Conservation (phyloP, 2,329 filamentous ascomycete species). For the Boeremia lycopersici region DNA sequence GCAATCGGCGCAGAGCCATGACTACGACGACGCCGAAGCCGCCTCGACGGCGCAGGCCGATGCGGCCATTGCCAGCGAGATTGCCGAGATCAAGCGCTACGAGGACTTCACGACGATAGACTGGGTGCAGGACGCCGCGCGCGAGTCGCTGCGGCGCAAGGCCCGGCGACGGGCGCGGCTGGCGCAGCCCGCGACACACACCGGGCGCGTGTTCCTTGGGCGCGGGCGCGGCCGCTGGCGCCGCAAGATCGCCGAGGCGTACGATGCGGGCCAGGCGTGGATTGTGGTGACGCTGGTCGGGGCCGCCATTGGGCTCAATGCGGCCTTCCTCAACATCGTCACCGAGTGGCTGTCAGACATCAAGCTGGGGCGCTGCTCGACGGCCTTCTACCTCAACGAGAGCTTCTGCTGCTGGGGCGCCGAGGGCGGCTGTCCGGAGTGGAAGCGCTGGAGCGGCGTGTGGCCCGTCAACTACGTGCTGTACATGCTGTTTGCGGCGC, state of each 20-base stretch:
- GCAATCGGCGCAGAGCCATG: constrained; percentile 67
- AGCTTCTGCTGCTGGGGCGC: constrained; percentile 98
- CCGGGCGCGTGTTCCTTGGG: constrained; percentile 62
- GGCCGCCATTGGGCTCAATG: constrained; percentile 89
- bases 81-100: constrained; percentile 96
- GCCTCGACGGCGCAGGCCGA: constrained; percentile 61
- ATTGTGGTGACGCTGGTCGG: constrained; percentile 95
- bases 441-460: constrained; percentile 86
- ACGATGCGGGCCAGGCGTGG: constrained; percentile 97
- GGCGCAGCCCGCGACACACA: constrained; percentile 34
- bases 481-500: constrained; percentile 83
- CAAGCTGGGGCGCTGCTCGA: constrained; percentile 94
- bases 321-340: constrained; percentile 89
- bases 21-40: constrained; percentile 66
- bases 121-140: constrained; percentile 96
- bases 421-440: constrained; percentile 84
- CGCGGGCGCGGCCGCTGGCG: constrained; percentile 69
- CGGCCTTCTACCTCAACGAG: constrained; percentile 96
- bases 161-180: constrained; percentile 73
- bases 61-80: constrained; percentile 86
- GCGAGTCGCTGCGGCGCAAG: constrained; percentile 83
- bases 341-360: constrained; percentile 97
- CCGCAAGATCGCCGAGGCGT: constrained; percentile 80
- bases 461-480: constrained; percentile 81
- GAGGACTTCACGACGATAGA: constrained; percentile 99